Conservation (phyloP, 768 basidiomycete species). For the Amanita thiersii region DNA sequence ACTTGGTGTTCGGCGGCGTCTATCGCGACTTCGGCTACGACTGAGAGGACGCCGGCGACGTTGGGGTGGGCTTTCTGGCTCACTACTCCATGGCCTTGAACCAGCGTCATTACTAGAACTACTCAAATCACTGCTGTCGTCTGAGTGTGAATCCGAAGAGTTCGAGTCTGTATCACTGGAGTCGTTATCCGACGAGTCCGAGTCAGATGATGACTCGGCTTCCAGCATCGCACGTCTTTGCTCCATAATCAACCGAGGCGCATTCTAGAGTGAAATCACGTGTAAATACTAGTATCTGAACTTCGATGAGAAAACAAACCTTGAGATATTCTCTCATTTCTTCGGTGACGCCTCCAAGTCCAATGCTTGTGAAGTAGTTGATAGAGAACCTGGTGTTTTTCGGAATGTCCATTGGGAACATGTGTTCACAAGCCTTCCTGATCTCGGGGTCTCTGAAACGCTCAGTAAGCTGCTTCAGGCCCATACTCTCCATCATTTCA, state of each 20-base stretch:
- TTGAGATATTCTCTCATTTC: constrained; percentile 96
- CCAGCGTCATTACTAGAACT: constrained; percentile 23
- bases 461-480: constrained; percentile 77
- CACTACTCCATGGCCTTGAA: constrained; percentile 17
- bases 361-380: constrained; percentile 97
- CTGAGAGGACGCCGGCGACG: constrained; percentile 13
- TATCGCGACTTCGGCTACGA: constrained; percentile 15
- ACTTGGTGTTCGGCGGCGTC: constrained; percentile 18
- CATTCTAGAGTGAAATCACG: constrained; percentile 49
- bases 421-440: constrained; percentile 57
- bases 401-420: constrained; percentile 96
- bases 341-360: constrained; percentile 85
- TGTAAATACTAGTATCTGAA: neutral
- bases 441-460: constrained; percentile 87
- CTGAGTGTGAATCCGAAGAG: constrained; percentile 15
- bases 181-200: constrained; percentile 32
- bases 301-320: constrained; percentile 34
- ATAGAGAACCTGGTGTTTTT: constrained; percentile 95
- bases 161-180: constrained; percentile 32
- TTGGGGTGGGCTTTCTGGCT: constrained; percentile 14
- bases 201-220: constrained; percentile 40
- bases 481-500: constrained; percentile 93
- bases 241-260: constrained; percentile 88
- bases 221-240: constrained; percentile 85
- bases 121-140: constrained; percentile 13